Base-by-base conservation (phyloP, 2,329 filamentous ascomycete genomes). In the Ophiocordyceps camponoti-leonardi region DNA sequence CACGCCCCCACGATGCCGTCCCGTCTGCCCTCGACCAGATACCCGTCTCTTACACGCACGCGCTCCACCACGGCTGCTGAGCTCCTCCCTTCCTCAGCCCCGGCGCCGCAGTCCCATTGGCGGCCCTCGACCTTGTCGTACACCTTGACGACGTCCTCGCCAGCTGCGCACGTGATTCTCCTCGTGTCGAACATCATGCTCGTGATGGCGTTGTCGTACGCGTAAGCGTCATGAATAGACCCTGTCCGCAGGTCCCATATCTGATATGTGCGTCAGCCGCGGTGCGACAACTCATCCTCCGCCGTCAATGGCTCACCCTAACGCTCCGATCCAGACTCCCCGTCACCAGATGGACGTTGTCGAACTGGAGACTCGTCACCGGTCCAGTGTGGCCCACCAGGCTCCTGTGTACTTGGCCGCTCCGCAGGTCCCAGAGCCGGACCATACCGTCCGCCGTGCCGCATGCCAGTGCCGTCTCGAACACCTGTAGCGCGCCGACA, bases 221-320 rank as follows among this genome's bases (percentile, higher is more conserved):
- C 92, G 62, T 88, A 98, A 18, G 90, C 92, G 61, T 98, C 92
- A 61, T 83, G 83, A 54, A 98, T 95, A 31, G 87, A 88, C 42
- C 92, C 92, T 13, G 87, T 96, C 46, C 92, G 84, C 47, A 98
- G 81, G 64, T 98, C 92, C 92, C 92, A 98, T 59, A 98, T 96
- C 88, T 96, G 58, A 44, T 8, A 19, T 6, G 12, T 18, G 4
- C 2, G 35, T 39, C 35, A 39, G 35, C 35, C 35, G 35, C 18
- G 18, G n/a, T 39, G 35, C n/a, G n/a, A 18, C 35, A 19, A 6
- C 35, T 39, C 35, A 39, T 3, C 35, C 16, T 18, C 10, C 20
- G n/a, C 2, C 19, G 22, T 42, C 41, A 10, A 18, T 14, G 10
- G 28, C 86, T 75, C 73, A 96, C 90, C 66, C 92, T 73, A 60